Evolutionary conservation across 768 basidiomycete genomes (phyloP).

Genomic region (Panaeolus papilionaceus): DNA sequence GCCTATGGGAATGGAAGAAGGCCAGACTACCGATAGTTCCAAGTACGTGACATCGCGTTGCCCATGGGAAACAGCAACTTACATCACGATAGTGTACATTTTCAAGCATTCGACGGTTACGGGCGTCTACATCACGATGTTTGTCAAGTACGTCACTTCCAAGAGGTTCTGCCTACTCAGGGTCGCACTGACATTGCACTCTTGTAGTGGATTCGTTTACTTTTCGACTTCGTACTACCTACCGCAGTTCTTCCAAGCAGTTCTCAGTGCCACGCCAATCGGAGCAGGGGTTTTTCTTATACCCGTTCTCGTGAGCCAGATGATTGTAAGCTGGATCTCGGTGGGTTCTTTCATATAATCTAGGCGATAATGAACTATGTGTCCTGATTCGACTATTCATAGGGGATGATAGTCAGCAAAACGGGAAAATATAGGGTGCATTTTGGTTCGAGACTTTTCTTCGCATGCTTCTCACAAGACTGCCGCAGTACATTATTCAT

Average conservation of each 20-base stretch:
- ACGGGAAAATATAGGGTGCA: conserved; percentile 68
- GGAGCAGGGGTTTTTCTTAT: conserved; percentile 65
- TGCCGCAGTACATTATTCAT: conserved; percentile 60
- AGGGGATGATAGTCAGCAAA: conserved; percentile 67
- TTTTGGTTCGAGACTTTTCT: conserved; percentile 6
- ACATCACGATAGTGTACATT: conserved; percentile 57
- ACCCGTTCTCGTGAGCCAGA: conserved; percentile 71
- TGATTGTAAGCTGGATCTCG: conserved; percentile 58
- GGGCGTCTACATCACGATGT: conserved; percentile 73
- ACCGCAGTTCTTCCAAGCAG: conserved; percentile 80
- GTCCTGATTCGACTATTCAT: not conserved
- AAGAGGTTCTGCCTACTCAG: not conserved
- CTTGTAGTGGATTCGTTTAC: conserved; percentile 60
- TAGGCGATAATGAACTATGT: not conserved
- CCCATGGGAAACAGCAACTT: not conserved
- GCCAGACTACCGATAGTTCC: conserved; percentile 77
- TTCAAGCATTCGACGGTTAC: conserved; percentile 71
- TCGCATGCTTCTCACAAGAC: not conserved
- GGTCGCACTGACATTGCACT: conserved; percentile 10
- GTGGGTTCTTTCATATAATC: conserved; percentile 38
- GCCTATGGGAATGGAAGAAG: conserved; percentile 76
- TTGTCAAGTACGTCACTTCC: conserved; percentile 56
- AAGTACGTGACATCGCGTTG: conserved; percentile 44
- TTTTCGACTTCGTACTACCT: conserved; percentile 74
- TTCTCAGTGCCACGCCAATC: conserved; percentile 69